Evolutionary conservation across 371 early-diverging fungal genomes (phyloP).

Genomic region (Blakeslea trispora): DNA sequence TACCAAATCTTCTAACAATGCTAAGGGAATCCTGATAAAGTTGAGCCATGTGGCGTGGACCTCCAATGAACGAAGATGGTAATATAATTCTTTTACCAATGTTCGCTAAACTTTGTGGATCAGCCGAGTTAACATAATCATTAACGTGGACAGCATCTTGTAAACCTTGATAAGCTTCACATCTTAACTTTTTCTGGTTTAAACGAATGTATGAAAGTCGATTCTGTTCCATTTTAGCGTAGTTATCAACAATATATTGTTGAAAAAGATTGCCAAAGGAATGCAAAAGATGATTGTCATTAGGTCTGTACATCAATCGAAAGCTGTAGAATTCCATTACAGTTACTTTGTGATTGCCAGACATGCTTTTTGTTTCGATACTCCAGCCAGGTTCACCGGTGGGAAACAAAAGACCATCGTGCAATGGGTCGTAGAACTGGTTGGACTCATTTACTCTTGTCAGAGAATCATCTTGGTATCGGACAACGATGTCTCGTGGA

Average conservation of each 20-base stretch:
- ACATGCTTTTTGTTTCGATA: not conserved
- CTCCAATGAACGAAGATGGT: conserved; percentile 25
- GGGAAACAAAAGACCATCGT: too few relatives aligned
- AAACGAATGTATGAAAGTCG: not conserved
- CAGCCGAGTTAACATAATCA: not conserved
- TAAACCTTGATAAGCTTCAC: conserved; percentile 3
- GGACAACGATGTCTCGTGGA: too few relatives aligned
- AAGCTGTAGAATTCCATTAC: not conserved
- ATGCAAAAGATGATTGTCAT: not conserved
- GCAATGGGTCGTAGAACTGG: too few relatives aligned
- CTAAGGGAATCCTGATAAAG: conserved; percentile 34
- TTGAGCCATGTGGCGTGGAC: conserved; percentile 31
- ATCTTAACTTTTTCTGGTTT: conserved; percentile 1
- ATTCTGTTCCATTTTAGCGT: conserved; percentile 2
- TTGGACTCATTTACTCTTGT: too few relatives aligned
- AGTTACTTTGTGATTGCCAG: not conserved
- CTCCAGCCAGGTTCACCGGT: too few relatives aligned
- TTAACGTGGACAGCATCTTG: not conserved
- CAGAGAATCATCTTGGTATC: too few relatives aligned
- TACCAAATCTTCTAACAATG: conserved; percentile 23
- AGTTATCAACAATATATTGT: conserved; percentile 9
- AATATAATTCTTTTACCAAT: not conserved
- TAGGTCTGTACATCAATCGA: not conserved
- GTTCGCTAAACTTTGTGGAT: too few relatives aligned
- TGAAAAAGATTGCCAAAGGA: conserved; percentile 1